Conservation (phyloP, 129 eudicot species). For the Sambucus nigra region DNA sequence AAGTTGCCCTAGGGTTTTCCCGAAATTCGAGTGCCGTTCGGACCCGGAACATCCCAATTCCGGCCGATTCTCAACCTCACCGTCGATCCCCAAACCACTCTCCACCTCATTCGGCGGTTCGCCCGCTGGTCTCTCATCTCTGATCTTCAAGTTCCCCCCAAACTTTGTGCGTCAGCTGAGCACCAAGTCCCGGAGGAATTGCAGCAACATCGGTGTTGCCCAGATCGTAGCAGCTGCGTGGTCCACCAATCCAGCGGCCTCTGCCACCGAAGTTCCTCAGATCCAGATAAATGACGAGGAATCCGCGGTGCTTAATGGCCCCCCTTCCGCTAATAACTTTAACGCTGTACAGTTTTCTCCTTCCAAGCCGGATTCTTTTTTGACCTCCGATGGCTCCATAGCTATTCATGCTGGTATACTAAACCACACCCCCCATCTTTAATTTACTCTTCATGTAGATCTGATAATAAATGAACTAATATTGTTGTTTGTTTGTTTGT, state of each 20-base stretch:
- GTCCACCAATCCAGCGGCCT: conserved; percentile 37
- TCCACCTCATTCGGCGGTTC: not conserved
- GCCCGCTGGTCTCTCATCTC: conserved; percentile 41
- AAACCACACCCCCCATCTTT: no score
- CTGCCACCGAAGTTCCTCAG: conserved; percentile 5
- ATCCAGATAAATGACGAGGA: conserved; percentile 1
- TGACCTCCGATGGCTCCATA: conserved; percentile 67
- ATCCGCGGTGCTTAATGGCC: conserved; percentile 19
- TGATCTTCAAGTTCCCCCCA: conserved; percentile 66
- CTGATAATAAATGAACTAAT: no score
- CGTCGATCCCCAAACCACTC: conserved; percentile 13
- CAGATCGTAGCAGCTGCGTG: conserved; percentile 89
- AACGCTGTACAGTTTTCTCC: conserved; percentile 35
- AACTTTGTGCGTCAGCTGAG: conserved; percentile 88
- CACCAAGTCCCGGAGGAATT: conserved; percentile 82
- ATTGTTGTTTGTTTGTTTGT: not conserved
- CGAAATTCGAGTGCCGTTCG: conserved; percentile 53
- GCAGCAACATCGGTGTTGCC: conserved; percentile 91
- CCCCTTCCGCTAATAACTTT: conserved; percentile 16
- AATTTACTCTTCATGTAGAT: no score
- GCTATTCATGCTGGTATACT: conserved; percentile 89
- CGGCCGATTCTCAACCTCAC: conserved; percentile 15
- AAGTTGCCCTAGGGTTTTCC: conserved; percentile 38
- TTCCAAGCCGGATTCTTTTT: conserved; percentile 34
- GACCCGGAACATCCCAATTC: conserved; percentile 37